Base-by-base conservation (phyloP, 805 yeast species). In the Brettanomyces sp. region DNA sequence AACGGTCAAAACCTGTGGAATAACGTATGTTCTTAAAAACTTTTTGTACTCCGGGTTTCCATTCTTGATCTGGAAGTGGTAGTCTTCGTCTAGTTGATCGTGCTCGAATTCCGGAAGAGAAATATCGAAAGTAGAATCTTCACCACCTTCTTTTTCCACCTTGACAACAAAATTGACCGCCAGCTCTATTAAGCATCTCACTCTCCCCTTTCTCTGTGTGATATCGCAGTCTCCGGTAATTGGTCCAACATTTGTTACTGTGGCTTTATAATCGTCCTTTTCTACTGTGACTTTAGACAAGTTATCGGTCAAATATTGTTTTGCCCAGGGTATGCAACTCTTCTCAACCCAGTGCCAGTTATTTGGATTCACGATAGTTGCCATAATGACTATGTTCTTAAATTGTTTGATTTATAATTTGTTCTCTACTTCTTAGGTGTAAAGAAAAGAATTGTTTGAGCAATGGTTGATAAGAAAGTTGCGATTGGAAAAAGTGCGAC, bases 331-430 rank as follows among this genome's bases (percentile, higher is more conserved):
- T 45, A 93, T 74, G 68, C 98, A 91, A 72, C 91, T 91, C 67
- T 90, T 91, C 67, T 91, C 97, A 51, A 91, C 95, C 99, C 99
- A 91, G 73, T 91, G 99, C 99, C 60, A 39, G 28, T 39, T 39
- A 39, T 39, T 24, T 13, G 42, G 42, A n/a, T 39, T 39, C 24
- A 39, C 33, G 8, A 25, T 39, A 14, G 42, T 13, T 13, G 14
- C 18, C 42, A 41, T 47, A 12, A 8, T 35, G 14, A 6, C 22
- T 35, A 35, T 35, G 13, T 18, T 28, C 32, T 9, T 7, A 28
- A 28, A 2, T 28, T 7, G 7, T 6, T 28, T 7, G 7, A 28
- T 28, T 28, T 7, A 28, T 6, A 28, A 6, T 7, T 6, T 28
- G 32, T 6, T 18, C 18, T 18, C 18, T 18, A 18, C 18, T 18